Evolutionary conservation across 169 alveolate species (phyloP), one percentile per base, ranked within the genome.

Genomic region (Plasmodium fragile): DNA sequence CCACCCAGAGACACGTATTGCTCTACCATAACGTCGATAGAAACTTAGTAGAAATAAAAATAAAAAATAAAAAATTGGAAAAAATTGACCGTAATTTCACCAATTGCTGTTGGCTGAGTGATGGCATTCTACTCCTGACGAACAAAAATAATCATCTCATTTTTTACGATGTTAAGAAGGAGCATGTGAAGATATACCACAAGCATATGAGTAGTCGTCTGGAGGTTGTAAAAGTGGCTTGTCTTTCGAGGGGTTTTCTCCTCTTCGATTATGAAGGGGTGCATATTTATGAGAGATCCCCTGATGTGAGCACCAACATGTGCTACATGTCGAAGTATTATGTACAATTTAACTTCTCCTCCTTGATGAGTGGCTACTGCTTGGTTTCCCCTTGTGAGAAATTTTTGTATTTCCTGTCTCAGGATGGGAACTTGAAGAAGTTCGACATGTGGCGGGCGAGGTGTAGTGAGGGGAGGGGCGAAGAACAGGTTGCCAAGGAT

Each of bases 131-230:
- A 22, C 32, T 89, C 22, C 78, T 89, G 16, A 79, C 82, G 52
- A 89, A 89, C 81, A 89, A 59, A 65, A 80, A 25, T 39, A 89
- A 89, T 79, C 34, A 89, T 52, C 49, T 89, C 80, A 79, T 89
- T 13, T 89, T 89, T 80, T 89, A 89, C 81, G 90, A 89, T 89
- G 65, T 69, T 65, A 89, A 89, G 72, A 89, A 89, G 71, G 90
- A 89, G 52, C 59, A 78, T 39, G 72, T 89, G 39, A 89, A 89
- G 52, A 89, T 89, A 79, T 78, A 7, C 71, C 78, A 80, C 22
- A 80, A 80, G 36, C 94, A 89, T 89, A 16, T 89, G 49, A 80
- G 83, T 55, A 79, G 18, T 52, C 16, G 18, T 52, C 16, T 25
- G 22, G 25, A 89, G 49, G 49, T 89, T 78, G 10, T 89, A 16